Evolutionary conservation across 2,329 filamentous ascomycete genomes (phyloP).

Genomic region (Phyllosticta citribraziliensis): DNA sequence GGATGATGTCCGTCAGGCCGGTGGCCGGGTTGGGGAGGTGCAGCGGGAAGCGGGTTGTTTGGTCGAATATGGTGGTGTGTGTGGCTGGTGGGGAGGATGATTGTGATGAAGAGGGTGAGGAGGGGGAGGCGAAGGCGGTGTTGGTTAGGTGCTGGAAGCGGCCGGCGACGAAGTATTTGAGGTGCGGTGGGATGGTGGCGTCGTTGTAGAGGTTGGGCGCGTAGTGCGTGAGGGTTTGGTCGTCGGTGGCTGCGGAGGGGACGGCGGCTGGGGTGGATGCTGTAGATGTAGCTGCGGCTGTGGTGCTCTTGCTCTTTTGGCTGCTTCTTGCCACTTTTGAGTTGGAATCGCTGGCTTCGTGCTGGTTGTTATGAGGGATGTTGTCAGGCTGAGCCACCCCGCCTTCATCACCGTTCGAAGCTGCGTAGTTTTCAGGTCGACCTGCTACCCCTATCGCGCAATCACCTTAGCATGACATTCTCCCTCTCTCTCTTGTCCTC

Average conservation of each 20-base stretch:
- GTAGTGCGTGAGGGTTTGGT: not conserved
- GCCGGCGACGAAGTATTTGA: not conserved
- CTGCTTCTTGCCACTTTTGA: no score
- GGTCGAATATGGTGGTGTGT: not conserved
- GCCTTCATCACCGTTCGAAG: no score
- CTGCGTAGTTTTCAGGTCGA: no score
- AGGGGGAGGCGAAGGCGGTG: not conserved
- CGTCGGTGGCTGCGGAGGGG: not conserved
- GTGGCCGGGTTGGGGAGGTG: not conserved
- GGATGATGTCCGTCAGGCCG: not conserved
- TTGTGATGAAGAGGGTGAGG: not conserved
- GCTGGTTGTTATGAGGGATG: no score
- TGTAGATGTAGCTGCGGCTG: not conserved
- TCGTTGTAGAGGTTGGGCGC: not conserved
- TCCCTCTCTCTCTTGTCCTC: no score
- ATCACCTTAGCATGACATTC: no score
- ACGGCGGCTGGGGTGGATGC: not conserved
- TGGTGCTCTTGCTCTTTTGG: no score
- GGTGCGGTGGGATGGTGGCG: not conserved
- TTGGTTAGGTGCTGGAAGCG: not conserved
- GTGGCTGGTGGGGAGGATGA: not conserved
- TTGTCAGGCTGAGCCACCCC: no score
- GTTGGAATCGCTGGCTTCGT: no score
- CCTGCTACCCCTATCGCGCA: no score
- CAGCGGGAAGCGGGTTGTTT: not conserved